Evolutionary conservation across 2,329 filamentous ascomycete genomes (phyloP).

Genomic region (Sordariomycetes sp.): DNA sequence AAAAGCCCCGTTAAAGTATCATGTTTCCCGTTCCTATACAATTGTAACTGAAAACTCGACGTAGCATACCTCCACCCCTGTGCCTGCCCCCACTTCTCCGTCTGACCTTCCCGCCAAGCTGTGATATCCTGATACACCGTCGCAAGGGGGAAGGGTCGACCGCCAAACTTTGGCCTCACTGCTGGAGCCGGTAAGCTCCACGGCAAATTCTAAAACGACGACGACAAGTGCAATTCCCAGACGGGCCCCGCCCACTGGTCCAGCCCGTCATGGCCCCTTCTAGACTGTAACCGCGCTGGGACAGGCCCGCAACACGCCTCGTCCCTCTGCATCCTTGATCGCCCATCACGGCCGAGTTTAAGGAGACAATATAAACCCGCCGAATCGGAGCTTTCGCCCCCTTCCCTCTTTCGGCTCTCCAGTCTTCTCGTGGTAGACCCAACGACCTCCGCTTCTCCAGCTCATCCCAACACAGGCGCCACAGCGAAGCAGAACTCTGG

Average conservation of each 20-base stretch:
- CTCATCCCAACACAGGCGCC: slow-evolving; percentile 8
- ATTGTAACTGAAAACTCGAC: neutral
- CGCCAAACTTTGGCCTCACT: neutral
- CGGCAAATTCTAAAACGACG: neutral
- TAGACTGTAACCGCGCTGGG: neutral
- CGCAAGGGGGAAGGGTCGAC: neutral
- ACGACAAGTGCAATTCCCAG: neutral
- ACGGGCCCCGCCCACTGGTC: neutral
- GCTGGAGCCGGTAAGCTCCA: neutral
- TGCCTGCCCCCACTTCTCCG: neutral
- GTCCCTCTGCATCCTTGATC: neutral
- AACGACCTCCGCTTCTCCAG: slow-evolving; percentile 11
- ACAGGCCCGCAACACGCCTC: neutral
- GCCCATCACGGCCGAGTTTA: neutral
- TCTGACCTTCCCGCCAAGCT: neutral
- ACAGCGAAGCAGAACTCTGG: slow-evolving; percentile 33
- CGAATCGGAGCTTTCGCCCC: neutral
- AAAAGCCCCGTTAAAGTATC: neutral
- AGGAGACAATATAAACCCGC: neutral
- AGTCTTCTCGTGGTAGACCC: slow-evolving; percentile 17
- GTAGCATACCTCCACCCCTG: neutral
- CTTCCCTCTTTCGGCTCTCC: slow-evolving; percentile 11
- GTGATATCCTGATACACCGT: neutral
- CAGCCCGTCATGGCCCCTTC: neutral
- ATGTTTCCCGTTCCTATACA: neutral